Percentiles rank a stretch among this genome's conserved stretches.
Evolutionary conservation across 441 rosid species (phyloP).

Genomic region (Adansonia rubrostipa): DNA sequence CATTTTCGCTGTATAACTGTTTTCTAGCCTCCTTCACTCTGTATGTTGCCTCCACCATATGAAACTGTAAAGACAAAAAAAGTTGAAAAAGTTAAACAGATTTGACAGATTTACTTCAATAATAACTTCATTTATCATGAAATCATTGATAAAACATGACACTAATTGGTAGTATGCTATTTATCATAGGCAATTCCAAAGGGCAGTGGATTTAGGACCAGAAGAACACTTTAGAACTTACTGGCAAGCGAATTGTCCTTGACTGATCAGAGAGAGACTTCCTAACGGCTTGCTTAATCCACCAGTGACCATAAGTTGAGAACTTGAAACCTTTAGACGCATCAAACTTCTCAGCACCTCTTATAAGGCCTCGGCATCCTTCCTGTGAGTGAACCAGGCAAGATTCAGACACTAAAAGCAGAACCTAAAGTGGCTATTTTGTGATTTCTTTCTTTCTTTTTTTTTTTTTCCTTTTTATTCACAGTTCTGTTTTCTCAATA

Average conservation of each 20-base stretch:
- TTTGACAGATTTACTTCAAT: not conserved
- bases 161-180: slow-evolving; percentile 18
- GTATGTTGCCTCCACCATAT: slow-evolving; percentile 89
- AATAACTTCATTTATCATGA: not conserved
- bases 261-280: slow-evolving; percentile 85
- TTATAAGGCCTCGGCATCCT: slow-evolving; percentile 91
- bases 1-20: slow-evolving; percentile 69
- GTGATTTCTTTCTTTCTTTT: not conserved
- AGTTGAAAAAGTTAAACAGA: slow-evolving; percentile 14
- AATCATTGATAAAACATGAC: not conserved
- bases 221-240: slow-evolving; percentile 38
- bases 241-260: slow-evolving; percentile 87
- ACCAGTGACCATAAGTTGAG: slow-evolving; percentile 97
- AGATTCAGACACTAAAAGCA: slow-evolving; percentile 27
- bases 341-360: slow-evolving; percentile 90
- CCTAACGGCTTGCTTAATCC: slow-evolving; percentile 92
- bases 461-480: not conserved
- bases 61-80: slow-evolving; percentile 56
- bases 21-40: slow-evolving; percentile 86
- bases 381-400: slow-evolving; percentile 49
- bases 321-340: slow-evolving; percentile 94
- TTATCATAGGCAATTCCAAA: not conserved
- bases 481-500: not conserved
- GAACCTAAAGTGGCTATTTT: not conserved
- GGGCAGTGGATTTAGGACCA: not conserved